A percentile compares a stretch with the other conserved stretches of the same genome.
These are phyloP conservation scores for Hypoxylon sp. DNA, from an alignment of 2,329 filamentous ascomycete species.

Conservation along the genomic window DNA sequence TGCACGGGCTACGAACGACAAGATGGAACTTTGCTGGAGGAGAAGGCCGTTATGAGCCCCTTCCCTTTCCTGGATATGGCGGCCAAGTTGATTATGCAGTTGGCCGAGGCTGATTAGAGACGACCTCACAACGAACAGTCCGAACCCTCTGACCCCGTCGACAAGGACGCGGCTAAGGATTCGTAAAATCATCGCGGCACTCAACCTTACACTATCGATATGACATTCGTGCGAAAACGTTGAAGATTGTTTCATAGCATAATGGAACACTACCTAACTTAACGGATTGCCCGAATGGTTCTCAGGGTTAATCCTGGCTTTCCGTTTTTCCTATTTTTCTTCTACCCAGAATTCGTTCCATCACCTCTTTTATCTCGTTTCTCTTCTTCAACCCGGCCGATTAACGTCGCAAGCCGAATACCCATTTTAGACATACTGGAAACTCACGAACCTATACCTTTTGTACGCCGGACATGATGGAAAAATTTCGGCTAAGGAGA, in stretches of 20 bases:
- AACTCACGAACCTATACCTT: constrained; percentile 36
- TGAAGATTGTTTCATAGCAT: neutral
- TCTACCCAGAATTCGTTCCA: constrained; percentile 14
- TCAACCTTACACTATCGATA: constrained; percentile 2
- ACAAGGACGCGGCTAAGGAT: constrained; percentile 3
- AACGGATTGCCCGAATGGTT: neutral
- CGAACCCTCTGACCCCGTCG: constrained; percentile 8
- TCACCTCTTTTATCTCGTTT: constrained; percentile 4
- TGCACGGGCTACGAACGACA: constrained; percentile 93
- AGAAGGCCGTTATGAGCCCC: constrained; percentile 94
- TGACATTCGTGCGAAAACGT: constrained; percentile 1
- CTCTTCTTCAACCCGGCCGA: neutral
- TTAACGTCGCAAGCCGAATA: neutral
- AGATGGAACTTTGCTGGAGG: constrained; percentile 80
- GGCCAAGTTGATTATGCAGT: constrained; percentile 89
- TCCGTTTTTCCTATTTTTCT: neutral
- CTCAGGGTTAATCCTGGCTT: constrained; percentile 4
- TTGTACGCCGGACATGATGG: constrained; percentile 19
- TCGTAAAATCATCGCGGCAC: neutral
- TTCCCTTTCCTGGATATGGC: constrained; percentile 97
- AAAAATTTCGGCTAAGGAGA: constrained; percentile 18
- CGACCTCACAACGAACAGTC: constrained; percentile 18
- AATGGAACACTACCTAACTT: neutral
- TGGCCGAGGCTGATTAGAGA: constrained; percentile 80
- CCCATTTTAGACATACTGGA: constrained; percentile 39